Base-by-base conservation (phyloP, 2,329 filamentous ascomycete genomes). In the Metarhizium humberi region DNA sequence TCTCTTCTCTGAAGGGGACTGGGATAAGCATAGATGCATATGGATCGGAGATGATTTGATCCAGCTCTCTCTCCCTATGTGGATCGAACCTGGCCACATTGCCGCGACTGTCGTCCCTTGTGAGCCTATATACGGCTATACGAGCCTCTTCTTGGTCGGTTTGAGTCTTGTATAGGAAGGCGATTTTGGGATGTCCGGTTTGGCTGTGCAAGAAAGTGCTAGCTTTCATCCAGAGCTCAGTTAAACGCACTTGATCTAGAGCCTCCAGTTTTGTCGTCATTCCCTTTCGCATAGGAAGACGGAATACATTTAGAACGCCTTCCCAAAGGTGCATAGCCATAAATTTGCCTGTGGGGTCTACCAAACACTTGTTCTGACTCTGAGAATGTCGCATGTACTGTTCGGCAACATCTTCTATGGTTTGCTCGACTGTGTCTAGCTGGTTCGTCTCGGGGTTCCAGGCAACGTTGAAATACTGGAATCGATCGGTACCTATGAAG, bases 401-500 rank as follows among this genome's bases (percentile, higher is more conserved):
- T 63, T 85, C 81, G 36, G 78, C 73, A 1, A 72, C 64, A 58
- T 86, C 82, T 45, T 75, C 71, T 45, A 81, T 78, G 1, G 72
- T 63, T 64, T 78, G 73, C 62, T 78, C 74, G 25, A 79, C 67
- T 0, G 78, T 81, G 8, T 80, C 75, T 2, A 86, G 69, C 56
- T 74, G 68, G 20, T 71, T 71, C 4, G 66, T 75, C 67, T 79
- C 70, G 0, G 78, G 65, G 63, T 96, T 85, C 92, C 94, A 99
- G 16, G 80, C 84, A 20, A 96, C 71, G 2, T 90, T 95, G 69
- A 97, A 96, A 73, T 96, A 97, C 64, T 91, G 86, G 62, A 89
- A 88, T 55, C 88, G 84, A 67, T 96, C 88, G 50, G 94, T 99
- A 51, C 91, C 92, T 56, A 99, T 81, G 67, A 99, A 96, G 58